These are phyloP conservation scores for Fusarium abutilonis DNA, from an alignment of 2,329 filamentous ascomycete species.

Conservation along the genomic window DNA sequence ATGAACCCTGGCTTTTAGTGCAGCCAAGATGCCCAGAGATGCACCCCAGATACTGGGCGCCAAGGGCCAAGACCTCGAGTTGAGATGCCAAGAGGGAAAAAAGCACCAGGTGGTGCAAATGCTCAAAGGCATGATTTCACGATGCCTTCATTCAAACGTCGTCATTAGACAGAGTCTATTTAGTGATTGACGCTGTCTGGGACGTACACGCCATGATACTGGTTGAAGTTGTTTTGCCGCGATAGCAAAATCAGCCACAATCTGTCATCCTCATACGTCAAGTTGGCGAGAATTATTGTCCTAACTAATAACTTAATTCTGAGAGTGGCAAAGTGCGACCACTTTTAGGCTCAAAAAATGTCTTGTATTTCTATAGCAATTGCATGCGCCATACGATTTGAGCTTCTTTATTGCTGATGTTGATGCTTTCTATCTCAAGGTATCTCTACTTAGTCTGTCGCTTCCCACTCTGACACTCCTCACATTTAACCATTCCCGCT, in stretches of 20 bases:
- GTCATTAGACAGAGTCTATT: not conserved
- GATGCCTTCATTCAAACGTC: constrained; percentile 22
- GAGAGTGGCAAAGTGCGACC: not conserved
- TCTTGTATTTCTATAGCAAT: too few relatives aligned
- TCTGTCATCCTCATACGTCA: not conserved
- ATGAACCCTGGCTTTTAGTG: constrained; percentile 23
- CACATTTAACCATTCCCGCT: not conserved
- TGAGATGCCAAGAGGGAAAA: constrained; percentile 39
- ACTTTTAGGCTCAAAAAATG: too few relatives aligned
- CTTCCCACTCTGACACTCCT: constrained; percentile 3
- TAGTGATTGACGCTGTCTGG: not conserved
- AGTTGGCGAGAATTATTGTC: not conserved
- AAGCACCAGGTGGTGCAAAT: constrained; percentile 43
- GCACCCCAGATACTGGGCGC: constrained; percentile 36
- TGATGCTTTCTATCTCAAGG: constrained; percentile 16
- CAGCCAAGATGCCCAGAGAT: constrained; percentile 44
- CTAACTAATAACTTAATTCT: not conserved
- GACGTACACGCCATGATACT: not conserved
- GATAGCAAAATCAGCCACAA: not conserved
- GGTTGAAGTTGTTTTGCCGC: not conserved
- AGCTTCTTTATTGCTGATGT: constrained; percentile 13
- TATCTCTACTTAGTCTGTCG: constrained; percentile 13
- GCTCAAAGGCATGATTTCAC: not conserved
- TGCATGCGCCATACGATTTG: not conserved
- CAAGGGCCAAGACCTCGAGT: constrained; percentile 40